Evolutionary conservation across 768 basidiomycete genomes (phyloP).

Genomic region (Amanita muscaria): DNA sequence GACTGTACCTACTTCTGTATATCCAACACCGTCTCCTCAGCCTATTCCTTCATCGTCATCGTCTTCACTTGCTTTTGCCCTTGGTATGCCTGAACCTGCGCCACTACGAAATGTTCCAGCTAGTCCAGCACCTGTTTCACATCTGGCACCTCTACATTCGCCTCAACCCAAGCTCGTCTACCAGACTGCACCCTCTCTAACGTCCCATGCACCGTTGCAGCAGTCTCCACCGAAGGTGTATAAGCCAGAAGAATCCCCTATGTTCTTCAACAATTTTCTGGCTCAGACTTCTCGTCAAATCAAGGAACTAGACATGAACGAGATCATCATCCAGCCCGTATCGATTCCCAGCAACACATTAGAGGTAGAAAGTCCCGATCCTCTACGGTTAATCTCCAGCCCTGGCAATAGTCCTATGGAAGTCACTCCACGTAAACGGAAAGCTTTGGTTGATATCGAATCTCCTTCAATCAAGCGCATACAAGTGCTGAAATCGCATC

Average conservation of each 20-base stretch:
- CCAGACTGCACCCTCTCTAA: neutral
- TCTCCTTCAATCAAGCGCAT: constrained; percentile 61
- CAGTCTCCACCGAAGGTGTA: constrained; percentile 25
- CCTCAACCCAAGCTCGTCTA: no score
- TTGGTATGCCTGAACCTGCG: constrained; percentile 30
- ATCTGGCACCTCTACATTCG: no score
- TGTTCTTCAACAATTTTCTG: constrained; percentile 63
- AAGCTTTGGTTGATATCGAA: constrained; percentile 46
- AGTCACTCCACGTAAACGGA: constrained; percentile 65
- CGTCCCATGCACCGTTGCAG: constrained; percentile 12
- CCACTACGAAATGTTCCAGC: constrained; percentile 8
- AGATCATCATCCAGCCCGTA: constrained; percentile 9
- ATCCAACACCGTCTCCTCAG: constrained; percentile 68
- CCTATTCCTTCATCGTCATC: constrained; percentile 59
- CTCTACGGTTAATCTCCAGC: constrained; percentile 36
- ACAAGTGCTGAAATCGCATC: constrained; percentile 22
- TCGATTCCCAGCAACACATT: constrained; percentile 14
- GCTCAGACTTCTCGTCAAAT: constrained; percentile 44
- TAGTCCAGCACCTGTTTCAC: constrained; percentile 7
- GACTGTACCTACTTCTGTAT: constrained; percentile 48
- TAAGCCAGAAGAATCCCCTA: constrained; percentile 47
- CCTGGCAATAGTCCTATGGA: constrained; percentile 14
- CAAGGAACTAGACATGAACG: constrained; percentile 10
- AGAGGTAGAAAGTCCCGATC: constrained; percentile 41
- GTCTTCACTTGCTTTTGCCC: constrained; percentile 59